Base-by-base conservation (phyloP, 2,329 filamentous ascomycete genomes). In the Xylaria sp. region DNA sequence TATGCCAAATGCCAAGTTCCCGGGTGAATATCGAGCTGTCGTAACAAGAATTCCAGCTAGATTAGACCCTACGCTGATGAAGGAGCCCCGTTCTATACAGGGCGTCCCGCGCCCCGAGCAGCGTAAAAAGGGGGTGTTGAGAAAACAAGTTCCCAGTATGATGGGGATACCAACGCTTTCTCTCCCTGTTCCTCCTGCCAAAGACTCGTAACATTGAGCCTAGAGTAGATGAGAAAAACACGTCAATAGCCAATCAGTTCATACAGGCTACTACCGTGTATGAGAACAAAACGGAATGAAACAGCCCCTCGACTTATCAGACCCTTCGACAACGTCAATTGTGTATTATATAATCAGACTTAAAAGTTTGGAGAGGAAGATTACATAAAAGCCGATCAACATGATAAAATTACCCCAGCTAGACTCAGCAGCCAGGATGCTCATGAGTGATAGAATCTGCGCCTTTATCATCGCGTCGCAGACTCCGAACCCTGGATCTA, bases 41-140 rank as follows among this genome's bases (percentile, higher is more conserved):
- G 82, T 88, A 61, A 88, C 88, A 13, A 81, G 89, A 71, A 89
- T 92, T 42, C 96, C 96, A 5, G 89, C 92, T 7, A 94, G 92
- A 75, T 85, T 99, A 10, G 96, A 99, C 74, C 87, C 90, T 3
- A 87, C 89, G 15, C 83, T 97, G 53, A 97, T 98, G 93, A 93
- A 93, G 77, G 94, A 97, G 79, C 94, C 94, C 33, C 87, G 94
- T 65, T 89, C 92, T 69, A 95, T 97, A 44, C 93, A 97, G 77
- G 94, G 94, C 39, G 89, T 94, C n/a, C 94, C 94, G 27, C 82
- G 87, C 38, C 83, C 85, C 20, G 85, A 87, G 65, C 82, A 84
- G 63, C 81, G 83, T 36, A 80, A 80, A 7, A 81, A 81, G 44
- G 84, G 84, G 31, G 78, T 89, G 55, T 74, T 85, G 60, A 78